phyloP scores from a whole-genome alignment of 495 filamentous ascomycete species.

The Neurospora sp. region DNA sequence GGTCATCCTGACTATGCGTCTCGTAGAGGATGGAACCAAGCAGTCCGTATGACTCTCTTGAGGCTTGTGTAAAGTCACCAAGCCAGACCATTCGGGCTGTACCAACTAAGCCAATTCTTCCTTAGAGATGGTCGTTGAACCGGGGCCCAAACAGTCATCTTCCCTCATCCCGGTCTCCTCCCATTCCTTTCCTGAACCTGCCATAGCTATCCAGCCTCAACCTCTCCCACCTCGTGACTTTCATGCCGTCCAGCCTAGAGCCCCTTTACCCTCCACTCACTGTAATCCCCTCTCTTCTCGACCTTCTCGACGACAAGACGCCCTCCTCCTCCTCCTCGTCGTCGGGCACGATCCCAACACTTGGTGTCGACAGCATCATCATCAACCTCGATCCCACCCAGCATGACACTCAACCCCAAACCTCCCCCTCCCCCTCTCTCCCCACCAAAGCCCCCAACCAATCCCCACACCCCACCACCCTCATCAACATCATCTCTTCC shows the following conservation, averaged over 20 bases:
- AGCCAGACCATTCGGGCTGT: not conserved
- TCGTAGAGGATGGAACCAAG: not conserved
- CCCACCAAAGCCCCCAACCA: constrained; percentile 36
- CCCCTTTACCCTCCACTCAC: not conserved
- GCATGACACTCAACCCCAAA: constrained; percentile 24
- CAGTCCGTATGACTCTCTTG: not conserved
- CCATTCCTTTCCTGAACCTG: not conserved
- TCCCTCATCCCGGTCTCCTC: not conserved
- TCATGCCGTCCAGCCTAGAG: not conserved
- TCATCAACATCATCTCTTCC: constrained; percentile 21
- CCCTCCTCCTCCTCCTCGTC: not conserved
- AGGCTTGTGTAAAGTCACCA: not conserved
- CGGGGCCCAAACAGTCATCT: not conserved
- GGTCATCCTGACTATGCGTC: not conserved
- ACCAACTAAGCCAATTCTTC: not conserved
- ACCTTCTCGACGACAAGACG: not conserved
- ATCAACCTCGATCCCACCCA: not conserved
- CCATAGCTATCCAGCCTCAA: not conserved
- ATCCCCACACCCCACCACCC: constrained; percentile 32
- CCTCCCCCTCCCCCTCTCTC: constrained; percentile 21
- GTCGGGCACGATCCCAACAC: not conserved
- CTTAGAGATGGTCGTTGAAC: not conserved
- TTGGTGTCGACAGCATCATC: not conserved
- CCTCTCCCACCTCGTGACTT: not conserved
- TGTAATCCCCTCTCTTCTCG: not conserved